Conservation (phyloP, 495 filamentous ascomycete genomes). For the Talaromyces nanjingensis region DNA sequence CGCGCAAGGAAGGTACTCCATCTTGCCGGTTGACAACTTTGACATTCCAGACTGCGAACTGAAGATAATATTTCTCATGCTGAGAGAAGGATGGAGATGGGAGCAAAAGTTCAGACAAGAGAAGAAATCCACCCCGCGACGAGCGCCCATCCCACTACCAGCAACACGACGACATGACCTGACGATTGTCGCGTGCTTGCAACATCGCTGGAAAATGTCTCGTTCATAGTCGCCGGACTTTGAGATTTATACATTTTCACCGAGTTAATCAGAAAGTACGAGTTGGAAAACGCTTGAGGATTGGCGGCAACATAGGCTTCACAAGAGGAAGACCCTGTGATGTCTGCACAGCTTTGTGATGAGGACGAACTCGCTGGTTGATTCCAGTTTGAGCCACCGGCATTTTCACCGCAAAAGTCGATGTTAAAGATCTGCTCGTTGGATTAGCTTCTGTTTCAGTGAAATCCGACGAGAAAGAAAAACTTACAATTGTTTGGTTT, state of each 20-base stretch:
- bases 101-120: not conserved
- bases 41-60: not conserved
- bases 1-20: not conserved
- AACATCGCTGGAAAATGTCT: not conserved
- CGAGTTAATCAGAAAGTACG: constrained; percentile 68
- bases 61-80: not conserved
- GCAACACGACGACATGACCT: not conserved
- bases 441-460: not conserved
- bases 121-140: not conserved
- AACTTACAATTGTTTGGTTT: constrained; percentile 3
- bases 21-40: not conserved
- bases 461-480: not conserved
- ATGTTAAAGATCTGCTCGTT: constrained; percentile 3
- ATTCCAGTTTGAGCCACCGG: constrained; percentile 1
- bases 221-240: not conserved
- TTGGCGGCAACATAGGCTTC: constrained; percentile 49
- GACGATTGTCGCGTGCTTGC: not conserved
- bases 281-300: constrained; percentile 51
- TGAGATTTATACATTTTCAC: constrained; percentile 49
- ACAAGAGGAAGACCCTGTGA: not conserved
- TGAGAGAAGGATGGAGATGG: not conserved
- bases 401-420: constrained; percentile 6
- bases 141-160: not conserved
- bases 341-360: not conserved
- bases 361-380: not conserved